A percentile compares a stretch with the other conserved stretches of the same genome.
Evolutionary conservation across 2,329 filamentous ascomycete species (phyloP).

Genomic region (Alternaria novae-zelandiae): DNA sequence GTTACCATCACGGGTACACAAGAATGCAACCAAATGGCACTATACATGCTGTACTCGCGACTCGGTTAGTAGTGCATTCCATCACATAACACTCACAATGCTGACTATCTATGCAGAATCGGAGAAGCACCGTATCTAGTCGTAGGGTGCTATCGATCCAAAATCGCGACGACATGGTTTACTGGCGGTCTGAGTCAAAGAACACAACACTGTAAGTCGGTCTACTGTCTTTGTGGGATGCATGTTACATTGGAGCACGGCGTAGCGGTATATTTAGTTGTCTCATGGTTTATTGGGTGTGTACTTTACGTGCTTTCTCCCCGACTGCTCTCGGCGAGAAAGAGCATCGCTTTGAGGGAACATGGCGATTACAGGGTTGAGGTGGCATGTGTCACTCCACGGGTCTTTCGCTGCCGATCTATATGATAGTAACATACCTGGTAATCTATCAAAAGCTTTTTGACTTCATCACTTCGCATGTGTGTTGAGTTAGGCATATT

Average conservation of each 20-base stretch:
- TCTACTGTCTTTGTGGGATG: constrained; percentile 2
- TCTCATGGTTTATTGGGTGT: constrained; percentile 2
- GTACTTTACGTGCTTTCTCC: constrained; percentile 1
- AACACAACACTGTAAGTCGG: background rate
- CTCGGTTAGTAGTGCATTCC: constrained; percentile 69
- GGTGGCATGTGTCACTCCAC: background rate
- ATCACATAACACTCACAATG: background rate
- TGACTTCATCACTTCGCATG: background rate
- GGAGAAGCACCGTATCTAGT: constrained; percentile 75
- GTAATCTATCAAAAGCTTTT: constrained; percentile 16
- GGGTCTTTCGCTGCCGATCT: constrained; percentile 1
- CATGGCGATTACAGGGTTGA: background rate
- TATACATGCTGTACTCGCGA: constrained; percentile 98
- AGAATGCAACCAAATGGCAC: constrained; percentile 99
- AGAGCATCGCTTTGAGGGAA: background rate
- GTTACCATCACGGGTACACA: constrained; percentile 98
- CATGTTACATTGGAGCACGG: constrained; percentile 17
- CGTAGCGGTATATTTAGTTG: constrained; percentile 10
- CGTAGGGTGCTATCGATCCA: background rate
- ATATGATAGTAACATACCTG: constrained; percentile 9
- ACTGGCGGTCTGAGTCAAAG: background rate
- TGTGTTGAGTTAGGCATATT: background rate
- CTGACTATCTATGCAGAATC: constrained; percentile 62
- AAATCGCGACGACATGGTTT: background rate
- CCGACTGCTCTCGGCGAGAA: background rate